Percentiles rank a stretch among this genome's conserved stretches.
Conservation (phyloP, 139 green algal genomes). For the Diplosphaera chodatii region DNA sequence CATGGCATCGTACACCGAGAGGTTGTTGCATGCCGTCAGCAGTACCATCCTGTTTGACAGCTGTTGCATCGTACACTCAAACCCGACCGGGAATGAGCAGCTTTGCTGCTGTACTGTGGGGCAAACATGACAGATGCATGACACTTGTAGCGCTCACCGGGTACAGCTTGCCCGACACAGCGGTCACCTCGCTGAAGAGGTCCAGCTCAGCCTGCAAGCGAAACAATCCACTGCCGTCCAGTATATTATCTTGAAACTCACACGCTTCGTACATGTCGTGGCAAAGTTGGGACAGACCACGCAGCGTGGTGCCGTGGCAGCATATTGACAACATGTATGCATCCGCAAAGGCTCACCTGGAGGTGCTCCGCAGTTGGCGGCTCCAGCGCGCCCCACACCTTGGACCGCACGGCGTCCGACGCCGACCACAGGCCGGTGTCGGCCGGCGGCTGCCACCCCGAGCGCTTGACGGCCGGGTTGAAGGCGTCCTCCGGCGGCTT, state of each 20-base stretch:
- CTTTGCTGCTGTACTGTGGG: too few species aligned
- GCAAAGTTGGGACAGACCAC: too few species aligned
- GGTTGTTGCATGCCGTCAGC: too few species aligned
- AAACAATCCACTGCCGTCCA: too few species aligned
- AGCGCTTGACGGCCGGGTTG: slow-evolving; percentile 63
- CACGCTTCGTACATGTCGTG: too few species aligned
- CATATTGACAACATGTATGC: too few species aligned
- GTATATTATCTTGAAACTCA: not conserved
- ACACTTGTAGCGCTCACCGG: slow-evolving; percentile 8
- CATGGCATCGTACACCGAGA: too few species aligned
- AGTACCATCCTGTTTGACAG: too few species aligned
- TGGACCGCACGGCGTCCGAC: slow-evolving; percentile 35
- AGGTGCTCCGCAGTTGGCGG: not conserved
- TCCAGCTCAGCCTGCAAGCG: slow-evolving; percentile 61
- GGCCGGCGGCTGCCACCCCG: slow-evolving; percentile 69
- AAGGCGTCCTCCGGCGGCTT: slow-evolving; percentile 67
- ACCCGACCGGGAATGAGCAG: too few species aligned
- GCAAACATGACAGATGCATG: too few species aligned
- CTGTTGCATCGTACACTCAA: too few species aligned
- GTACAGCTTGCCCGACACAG: slow-evolving; percentile 57
- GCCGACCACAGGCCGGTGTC: slow-evolving; percentile 82
- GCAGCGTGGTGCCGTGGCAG: too few species aligned
- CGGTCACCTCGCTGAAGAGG: slow-evolving; percentile 72
- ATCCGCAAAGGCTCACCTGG: not conserved
- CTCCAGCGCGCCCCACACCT: slow-evolving; percentile 1